These are phyloP conservation scores for Fusarium incarnatum DNA, from an alignment of 2,329 filamentous ascomycete genomes.

Conservation along the genomic window DNA sequence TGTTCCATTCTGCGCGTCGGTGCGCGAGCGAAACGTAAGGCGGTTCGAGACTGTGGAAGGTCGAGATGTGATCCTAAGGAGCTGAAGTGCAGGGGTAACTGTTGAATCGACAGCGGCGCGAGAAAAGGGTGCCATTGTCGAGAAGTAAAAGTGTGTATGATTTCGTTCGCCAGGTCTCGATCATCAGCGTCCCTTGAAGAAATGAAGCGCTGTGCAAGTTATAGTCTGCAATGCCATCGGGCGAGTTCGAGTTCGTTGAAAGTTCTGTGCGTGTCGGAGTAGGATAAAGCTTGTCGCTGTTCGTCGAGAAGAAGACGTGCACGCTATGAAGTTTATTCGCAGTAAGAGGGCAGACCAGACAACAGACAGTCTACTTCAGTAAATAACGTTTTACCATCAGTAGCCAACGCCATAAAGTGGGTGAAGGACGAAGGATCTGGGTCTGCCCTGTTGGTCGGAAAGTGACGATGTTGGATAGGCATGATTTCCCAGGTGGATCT, in stretches of 20 bases:
- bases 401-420: conserved; percentile 14
- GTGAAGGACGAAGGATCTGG: conserved; percentile 25
- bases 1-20: conserved; percentile 8
- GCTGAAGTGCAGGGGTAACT: conserved; percentile 29
- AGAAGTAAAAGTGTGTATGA: conserved; percentile 7
- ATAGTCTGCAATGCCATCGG: conserved; percentile 45
- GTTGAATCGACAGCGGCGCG: conserved; percentile 28
- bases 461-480: conserved; percentile 44
- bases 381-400: not conserved
- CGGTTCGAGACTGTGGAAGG: conserved; percentile 14
- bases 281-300: conserved; percentile 26
- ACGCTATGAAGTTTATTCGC: not conserved
- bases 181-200: conserved; percentile 44
- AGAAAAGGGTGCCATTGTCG: conserved; percentile 44
- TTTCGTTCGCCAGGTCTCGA: conserved; percentile 20
- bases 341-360: not conserved
- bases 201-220: conserved; percentile 42
- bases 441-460: conserved; percentile 34
- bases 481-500: conserved; percentile 43
- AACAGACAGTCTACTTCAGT: not conserved
- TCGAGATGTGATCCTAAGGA: conserved; percentile 34
- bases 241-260: conserved; percentile 27
- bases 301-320: not conserved
- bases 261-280: conserved; percentile 23
- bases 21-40: conserved; percentile 3